phyloP scores from a whole-genome alignment of 2,329 filamentous ascomycete species.

The Fusarium pininemorale region DNA sequence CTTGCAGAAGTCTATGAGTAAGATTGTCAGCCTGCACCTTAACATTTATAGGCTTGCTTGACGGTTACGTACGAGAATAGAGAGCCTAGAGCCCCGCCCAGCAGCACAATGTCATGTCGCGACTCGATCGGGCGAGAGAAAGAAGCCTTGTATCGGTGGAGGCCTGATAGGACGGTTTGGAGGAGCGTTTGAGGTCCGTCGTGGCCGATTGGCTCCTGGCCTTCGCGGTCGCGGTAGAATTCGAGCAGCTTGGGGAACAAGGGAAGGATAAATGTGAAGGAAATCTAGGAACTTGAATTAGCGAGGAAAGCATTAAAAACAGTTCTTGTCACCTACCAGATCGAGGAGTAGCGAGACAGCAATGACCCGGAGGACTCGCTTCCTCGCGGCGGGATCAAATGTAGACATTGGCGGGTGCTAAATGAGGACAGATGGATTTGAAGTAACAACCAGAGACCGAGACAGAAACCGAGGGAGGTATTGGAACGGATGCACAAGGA shows the following conservation, averaged over 20 bases:
- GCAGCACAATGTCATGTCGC: conserved; percentile 94
- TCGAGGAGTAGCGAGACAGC: conserved; percentile 91
- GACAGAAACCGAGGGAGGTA: background rate
- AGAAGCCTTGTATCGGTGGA: conserved; percentile 94
- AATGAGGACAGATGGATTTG: background rate
- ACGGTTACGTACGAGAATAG: conserved; percentile 72
- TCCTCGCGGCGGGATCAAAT: conserved; percentile 68
- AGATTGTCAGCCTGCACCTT: conserved; percentile 3
- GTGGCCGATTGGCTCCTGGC: conserved; percentile 54
- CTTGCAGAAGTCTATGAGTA: conserved; percentile 78
- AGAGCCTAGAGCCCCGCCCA: conserved; percentile 92
- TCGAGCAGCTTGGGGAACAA: conserved; percentile 94
- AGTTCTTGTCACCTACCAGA: conserved; percentile 65
- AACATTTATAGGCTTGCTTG: background rate
- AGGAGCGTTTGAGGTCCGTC: conserved; percentile 72
- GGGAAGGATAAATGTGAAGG: conserved; percentile 97
- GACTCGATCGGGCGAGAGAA: conserved; percentile 94
- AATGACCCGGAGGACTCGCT: conserved; percentile 85
- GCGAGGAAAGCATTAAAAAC: background rate
- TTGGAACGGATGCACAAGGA: background rate
- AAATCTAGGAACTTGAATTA: conserved; percentile 70
- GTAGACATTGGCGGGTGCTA: conserved; percentile 49
- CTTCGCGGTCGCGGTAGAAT: conserved; percentile 91
- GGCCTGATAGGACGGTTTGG: conserved; percentile 78
- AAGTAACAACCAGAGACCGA: background rate